Conservation (phyloP, 495 filamentous ascomycete species). For the Aspergillus ellipticus region DNA sequence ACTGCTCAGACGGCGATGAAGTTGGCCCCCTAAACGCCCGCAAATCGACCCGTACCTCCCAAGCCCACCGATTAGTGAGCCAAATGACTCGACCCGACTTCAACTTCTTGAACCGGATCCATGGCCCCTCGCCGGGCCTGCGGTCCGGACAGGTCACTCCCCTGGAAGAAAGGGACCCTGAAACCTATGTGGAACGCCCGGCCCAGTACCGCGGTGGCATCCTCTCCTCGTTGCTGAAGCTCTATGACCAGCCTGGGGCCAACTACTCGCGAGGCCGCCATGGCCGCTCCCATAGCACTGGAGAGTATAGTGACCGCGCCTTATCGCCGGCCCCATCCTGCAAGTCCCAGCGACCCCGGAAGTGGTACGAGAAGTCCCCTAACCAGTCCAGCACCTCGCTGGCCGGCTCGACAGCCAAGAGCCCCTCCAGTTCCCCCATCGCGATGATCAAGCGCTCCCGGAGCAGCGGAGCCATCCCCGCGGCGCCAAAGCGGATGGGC, state of each 20-base stretch:
- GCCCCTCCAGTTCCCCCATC: constrained; percentile 30
- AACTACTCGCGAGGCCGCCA: constrained; percentile 25
- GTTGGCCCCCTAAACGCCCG: constrained; percentile 26
- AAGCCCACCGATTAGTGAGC: constrained; percentile 33
- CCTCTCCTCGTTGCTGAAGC: constrained; percentile 72
- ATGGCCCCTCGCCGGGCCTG: constrained; percentile 34
- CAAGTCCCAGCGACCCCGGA: constrained; percentile 42
- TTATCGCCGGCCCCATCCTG: constrained; percentile 35
- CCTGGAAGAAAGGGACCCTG: constrained; percentile 53
- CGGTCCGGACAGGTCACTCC: constrained; percentile 60
- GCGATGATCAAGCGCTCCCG: constrained; percentile 44
- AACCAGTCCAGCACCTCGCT: constrained; percentile 49
- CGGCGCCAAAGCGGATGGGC: constrained; percentile 42
- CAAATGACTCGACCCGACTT: constrained; percentile 41
- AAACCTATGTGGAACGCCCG: constrained; percentile 66
- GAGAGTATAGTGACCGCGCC: constrained; percentile 29
- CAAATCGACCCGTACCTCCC: constrained; percentile 27
- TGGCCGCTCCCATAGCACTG: constrained; percentile 34
- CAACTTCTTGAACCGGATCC: constrained; percentile 34
- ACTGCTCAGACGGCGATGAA: constrained; percentile 35
- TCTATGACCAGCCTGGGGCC: constrained; percentile 51
- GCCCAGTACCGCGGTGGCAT: constrained; percentile 71
- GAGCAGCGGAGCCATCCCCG: constrained; percentile 37
- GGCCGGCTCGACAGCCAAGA: constrained; percentile 44
- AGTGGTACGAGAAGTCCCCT: constrained; percentile 62